A percentile compares a stretch with the other conserved stretches of the same genome.
Conservation (phyloP, 2,329 filamentous ascomycete genomes). For the Sporothrix mexicana region DNA sequence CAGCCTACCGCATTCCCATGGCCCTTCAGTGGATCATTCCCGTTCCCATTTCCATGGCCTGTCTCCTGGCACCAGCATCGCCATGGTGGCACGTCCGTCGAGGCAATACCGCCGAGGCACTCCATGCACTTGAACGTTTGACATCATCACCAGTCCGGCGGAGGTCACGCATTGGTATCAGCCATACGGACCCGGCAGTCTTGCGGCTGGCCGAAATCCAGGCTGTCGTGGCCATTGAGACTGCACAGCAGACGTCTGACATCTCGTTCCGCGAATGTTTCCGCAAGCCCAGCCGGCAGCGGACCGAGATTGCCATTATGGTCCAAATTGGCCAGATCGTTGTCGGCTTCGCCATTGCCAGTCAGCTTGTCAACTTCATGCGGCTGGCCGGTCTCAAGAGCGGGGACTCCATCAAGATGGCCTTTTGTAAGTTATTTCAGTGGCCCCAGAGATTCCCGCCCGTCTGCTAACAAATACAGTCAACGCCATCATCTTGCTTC, state of each 20-base stretch:
- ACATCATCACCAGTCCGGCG: slow-evolving; percentile 10
- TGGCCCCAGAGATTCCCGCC: too few species aligned
- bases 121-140: slow-evolving; percentile 31
- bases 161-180: neutral
- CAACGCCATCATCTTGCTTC: slow-evolving; percentile 43
- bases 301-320: slow-evolving; percentile 59
- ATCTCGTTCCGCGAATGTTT: slow-evolving; percentile 60
- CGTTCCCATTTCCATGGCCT: slow-evolving; percentile 34
- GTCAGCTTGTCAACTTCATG: slow-evolving; percentile 42
- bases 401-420: slow-evolving; percentile 49
- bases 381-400: slow-evolving; percentile 46
- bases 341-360: slow-evolving; percentile 47
- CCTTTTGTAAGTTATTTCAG: slow-evolving; percentile 35
- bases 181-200: slow-evolving; percentile 37
- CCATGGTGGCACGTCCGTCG: slow-evolving; percentile 47
- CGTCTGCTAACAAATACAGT: slow-evolving; percentile 24
- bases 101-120: slow-evolving; percentile 41
- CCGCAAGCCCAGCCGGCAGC: slow-evolving; percentile 54
- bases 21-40: slow-evolving; percentile 38
- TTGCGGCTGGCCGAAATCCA: slow-evolving; percentile 56
- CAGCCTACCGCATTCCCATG: slow-evolving; percentile 38
- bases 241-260: slow-evolving; percentile 52
- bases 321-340: slow-evolving; percentile 43
- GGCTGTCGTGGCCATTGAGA: slow-evolving; percentile 63
- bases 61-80: slow-evolving; percentile 37